These are phyloP conservation scores for Abortiporus biennis DNA, from an alignment of 1,284 basidiomycete species.

Conservation along the genomic window DNA sequence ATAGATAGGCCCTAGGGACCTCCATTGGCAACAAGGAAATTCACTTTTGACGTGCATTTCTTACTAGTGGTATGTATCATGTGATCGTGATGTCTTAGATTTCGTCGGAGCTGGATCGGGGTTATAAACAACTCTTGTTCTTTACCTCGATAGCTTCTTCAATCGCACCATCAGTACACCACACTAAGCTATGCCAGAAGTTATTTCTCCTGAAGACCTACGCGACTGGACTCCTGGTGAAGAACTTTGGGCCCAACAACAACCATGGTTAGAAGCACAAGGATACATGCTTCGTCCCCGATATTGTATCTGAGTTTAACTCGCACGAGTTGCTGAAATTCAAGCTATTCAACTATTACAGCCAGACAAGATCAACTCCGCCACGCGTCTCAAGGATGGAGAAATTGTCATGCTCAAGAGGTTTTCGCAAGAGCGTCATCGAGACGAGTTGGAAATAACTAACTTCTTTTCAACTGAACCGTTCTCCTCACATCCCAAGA, in stretches of 20 bases:
- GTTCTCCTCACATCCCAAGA: constrained; percentile 16
- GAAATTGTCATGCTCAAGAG: constrained; percentile 15
- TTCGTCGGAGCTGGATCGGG: too few species aligned
- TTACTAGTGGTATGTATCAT: too few species aligned
- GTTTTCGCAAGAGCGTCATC: constrained; percentile 3
- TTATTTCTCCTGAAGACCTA: too few species aligned
- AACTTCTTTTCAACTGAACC: constrained; percentile 16
- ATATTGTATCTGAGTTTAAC: constrained; percentile 20
- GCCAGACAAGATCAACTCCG: constrained; percentile 12
- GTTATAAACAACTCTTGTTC: too few species aligned
- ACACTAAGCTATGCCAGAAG: too few species aligned
- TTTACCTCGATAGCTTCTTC: too few species aligned
- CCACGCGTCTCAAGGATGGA: constrained; percentile 14
- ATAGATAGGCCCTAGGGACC: too few species aligned
- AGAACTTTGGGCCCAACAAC: constrained; percentile 1
- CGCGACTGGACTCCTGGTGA: too few species aligned
- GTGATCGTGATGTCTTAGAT: too few species aligned
- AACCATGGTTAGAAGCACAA: constrained; percentile 10
- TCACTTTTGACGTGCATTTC: too few species aligned
- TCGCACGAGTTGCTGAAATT: constrained; percentile 18
- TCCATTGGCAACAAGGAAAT: too few species aligned
- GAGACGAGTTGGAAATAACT: constrained; percentile 15
- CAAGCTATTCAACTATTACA: constrained; percentile 1
- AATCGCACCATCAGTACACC: too few species aligned
- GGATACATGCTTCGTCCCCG: constrained; percentile 15